Evolutionary conservation across 768 basidiomycete genomes (phyloP).

Genomic region (Leccinum olivaceopallidum): DNA sequence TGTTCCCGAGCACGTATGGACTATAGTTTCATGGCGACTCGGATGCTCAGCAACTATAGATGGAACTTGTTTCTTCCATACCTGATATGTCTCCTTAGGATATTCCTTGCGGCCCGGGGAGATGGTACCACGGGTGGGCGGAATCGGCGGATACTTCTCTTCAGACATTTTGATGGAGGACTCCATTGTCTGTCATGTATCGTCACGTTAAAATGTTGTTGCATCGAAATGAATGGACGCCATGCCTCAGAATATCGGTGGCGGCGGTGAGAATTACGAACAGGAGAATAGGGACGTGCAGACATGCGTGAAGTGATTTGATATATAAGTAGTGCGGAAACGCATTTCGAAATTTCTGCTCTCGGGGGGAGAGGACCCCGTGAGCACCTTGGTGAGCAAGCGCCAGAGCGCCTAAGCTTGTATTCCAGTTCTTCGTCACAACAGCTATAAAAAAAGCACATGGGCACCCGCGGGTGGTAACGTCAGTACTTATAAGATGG

Average conservation of each 20-base stretch:
- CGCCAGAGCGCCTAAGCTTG: no score
- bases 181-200: neutral
- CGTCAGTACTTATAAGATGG: conserved; percentile 4
- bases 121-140: neutral
- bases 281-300: neutral
- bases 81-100: conserved; percentile 4
- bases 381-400: no score
- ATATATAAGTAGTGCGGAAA: no score
- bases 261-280: neutral
- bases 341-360: no score
- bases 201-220: neutral
- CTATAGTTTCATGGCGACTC: neutral
- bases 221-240: neutral
- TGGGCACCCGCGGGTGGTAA: neutral
- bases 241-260: conserved; percentile 11
- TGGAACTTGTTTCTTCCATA: neutral
- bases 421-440: no score
- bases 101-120: neutral
- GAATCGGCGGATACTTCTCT: neutral
- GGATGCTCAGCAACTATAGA: neutral
- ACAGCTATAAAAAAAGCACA: neutral
- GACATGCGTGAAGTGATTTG: conserved; percentile 4
- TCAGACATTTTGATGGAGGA: neutral
- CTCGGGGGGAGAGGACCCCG: no score
- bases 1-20: neutral